Evolutionary conservation across 768 basidiomycete genomes (phyloP).

Genomic region (Gloeopeniophorella convolvens): DNA sequence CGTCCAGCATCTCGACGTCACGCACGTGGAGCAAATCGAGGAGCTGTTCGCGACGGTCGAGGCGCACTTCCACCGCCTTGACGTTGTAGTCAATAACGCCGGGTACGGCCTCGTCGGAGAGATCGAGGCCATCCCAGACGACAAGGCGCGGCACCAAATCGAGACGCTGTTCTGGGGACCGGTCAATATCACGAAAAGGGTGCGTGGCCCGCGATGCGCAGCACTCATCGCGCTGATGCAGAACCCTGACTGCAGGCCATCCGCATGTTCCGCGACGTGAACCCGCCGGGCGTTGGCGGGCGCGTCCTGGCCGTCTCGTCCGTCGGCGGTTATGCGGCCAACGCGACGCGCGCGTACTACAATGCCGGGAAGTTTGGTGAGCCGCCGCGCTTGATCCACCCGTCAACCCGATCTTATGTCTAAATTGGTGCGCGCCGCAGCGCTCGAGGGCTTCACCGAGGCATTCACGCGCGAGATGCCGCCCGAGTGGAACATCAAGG

Average conservation of each 20-base stretch:
- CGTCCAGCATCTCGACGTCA: not conserved
- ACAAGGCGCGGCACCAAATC: not conserved
- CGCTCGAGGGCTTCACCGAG: not conserved
- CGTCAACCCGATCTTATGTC: too few species aligned
- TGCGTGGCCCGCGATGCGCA: not conserved
- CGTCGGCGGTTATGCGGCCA: not conserved
- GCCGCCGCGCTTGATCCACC: not conserved
- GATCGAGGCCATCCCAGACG: constrained; percentile 3
- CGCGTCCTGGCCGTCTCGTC: not conserved
- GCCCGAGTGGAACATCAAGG: not conserved
- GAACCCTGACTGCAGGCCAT: not conserved
- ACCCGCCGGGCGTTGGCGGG: not conserved
- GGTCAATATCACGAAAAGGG: not conserved
- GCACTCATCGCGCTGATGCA: not conserved
- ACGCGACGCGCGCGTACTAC: not conserved
- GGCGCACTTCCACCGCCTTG: not conserved
- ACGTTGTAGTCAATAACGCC: constrained; percentile 7
- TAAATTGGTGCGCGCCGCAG: too few species aligned
- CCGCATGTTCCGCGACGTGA: not conserved
- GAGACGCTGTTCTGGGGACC: constrained; percentile 7
- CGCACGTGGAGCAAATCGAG: not conserved
- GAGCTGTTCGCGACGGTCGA: not conserved
- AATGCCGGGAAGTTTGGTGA: not conserved
- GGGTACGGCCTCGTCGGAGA: not conserved
- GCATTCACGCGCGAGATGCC: not conserved